These are phyloP conservation scores for Ramaria sp. DNA, from an alignment of 768 basidiomycete genomes.

Conservation along the genomic window DNA sequence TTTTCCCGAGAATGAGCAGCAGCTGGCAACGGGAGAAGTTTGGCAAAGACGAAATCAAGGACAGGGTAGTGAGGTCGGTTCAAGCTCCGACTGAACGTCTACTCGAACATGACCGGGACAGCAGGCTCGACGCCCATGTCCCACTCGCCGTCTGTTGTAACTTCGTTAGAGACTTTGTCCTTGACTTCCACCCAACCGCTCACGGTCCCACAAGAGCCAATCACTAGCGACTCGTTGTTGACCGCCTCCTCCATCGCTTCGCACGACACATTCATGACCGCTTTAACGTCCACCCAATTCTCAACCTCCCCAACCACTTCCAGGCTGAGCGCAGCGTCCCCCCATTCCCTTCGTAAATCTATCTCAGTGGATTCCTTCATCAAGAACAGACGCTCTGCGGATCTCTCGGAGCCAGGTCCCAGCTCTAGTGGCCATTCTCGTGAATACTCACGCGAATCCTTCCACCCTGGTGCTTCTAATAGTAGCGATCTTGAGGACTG, in stretches of 20 bases:
- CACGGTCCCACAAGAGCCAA: too few species aligned
- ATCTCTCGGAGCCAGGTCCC: constrained; percentile 1
- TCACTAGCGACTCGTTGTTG: constrained; percentile 13
- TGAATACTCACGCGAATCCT: background rate
- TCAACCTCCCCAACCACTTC: constrained; percentile 25
- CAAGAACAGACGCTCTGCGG: constrained; percentile 26
- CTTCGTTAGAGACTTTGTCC: too few species aligned
- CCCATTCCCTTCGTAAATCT: constrained; percentile 53
- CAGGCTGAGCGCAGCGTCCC: constrained; percentile 18
- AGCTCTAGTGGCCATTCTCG: constrained; percentile 4
- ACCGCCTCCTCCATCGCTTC: constrained; percentile 24
- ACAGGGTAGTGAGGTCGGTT: too few species aligned
- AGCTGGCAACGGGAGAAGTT: too few species aligned
- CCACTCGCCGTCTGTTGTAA: too few species aligned
- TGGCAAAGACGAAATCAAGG: too few species aligned
- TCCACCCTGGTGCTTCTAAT: background rate
- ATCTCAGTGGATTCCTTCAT: constrained; percentile 72
- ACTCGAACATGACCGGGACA: too few species aligned
- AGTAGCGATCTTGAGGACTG: background rate
- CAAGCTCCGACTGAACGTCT: too few species aligned
- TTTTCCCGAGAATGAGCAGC: too few species aligned
- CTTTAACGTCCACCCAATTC: constrained; percentile 9
- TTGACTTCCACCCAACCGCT: too few species aligned
- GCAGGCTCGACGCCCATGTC: too few species aligned
- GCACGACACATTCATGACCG: constrained; percentile 33